phyloP scores from a whole-genome alignment of 768 basidiomycete species.

The Mycena maculata region DNA sequence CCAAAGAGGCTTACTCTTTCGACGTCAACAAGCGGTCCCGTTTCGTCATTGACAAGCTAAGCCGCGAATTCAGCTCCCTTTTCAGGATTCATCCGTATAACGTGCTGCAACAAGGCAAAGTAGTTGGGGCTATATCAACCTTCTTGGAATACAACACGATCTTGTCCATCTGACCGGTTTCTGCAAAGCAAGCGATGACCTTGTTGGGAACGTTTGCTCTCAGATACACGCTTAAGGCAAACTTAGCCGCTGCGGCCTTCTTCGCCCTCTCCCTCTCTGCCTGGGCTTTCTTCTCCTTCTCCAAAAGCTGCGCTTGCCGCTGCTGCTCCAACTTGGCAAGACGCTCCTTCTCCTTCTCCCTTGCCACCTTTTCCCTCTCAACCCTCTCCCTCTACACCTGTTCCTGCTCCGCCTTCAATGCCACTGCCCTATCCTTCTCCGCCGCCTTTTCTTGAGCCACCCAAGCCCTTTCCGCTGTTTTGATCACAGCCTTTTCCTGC shows the following conservation, averaged over 20 bases:
- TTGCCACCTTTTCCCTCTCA: constrained; percentile 53
- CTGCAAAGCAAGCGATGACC: constrained; percentile 98
- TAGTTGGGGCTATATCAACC: constrained; percentile 94
- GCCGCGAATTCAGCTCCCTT: constrained; percentile 99
- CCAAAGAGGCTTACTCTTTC: constrained; percentile 72
- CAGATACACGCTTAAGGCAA: constrained; percentile 96
- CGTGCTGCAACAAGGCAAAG: constrained; percentile 90
- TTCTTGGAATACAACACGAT: constrained; percentile 98
- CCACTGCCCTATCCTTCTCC: constrained; percentile 49
- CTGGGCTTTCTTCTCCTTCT: constrained; percentile 46
- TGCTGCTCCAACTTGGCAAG: constrained; percentile 51
- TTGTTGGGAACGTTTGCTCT: constrained; percentile 98
- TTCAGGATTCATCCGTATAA: constrained; percentile 96
- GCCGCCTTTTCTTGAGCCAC: constrained; percentile 64
- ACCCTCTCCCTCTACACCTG: constrained; percentile 49
- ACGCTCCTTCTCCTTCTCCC: constrained; percentile 50
- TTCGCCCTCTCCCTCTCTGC: constrained; percentile 38
- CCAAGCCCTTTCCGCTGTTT: constrained; percentile 65
- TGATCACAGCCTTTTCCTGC: constrained; percentile 68
- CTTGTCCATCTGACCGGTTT: constrained; percentile 98
- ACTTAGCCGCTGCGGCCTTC: constrained; percentile 34
- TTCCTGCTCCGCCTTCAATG: constrained; percentile 45
- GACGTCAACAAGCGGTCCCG: constrained; percentile 91
- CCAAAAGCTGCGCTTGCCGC: constrained; percentile 44
- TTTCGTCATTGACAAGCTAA: constrained; percentile 93